Percentiles rank a stretch among this genome's conserved stretches.
These are phyloP conservation scores for Bombardia bombarda DNA, from an alignment of 495 filamentous ascomycete species.

Conservation along the genomic window DNA sequence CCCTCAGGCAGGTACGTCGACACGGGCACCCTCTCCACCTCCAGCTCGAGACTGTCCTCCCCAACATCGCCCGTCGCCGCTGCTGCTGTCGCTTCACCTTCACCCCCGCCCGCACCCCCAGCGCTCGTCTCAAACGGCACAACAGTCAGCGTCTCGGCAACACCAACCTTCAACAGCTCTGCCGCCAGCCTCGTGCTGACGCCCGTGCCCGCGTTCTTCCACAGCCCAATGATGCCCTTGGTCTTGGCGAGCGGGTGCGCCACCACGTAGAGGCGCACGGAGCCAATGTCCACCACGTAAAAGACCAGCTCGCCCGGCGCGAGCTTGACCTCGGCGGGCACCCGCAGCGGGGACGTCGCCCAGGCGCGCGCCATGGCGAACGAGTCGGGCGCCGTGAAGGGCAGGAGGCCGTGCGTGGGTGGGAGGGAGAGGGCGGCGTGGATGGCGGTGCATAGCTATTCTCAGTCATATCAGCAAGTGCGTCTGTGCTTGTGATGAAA, in stretches of 20 bases:
- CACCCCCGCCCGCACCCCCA: no score
- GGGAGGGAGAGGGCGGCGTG: conserved; percentile 16
- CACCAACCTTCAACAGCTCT: conserved; percentile 20
- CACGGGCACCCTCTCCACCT: no score
- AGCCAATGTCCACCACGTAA: conserved; percentile 25
- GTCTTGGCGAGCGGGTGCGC: conserved; percentile 21
- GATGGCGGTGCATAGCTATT: conserved; percentile 21
- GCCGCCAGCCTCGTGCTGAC: conserved; percentile 32
- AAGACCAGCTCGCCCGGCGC: conserved; percentile 20
- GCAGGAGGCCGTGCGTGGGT: conserved; percentile 15
- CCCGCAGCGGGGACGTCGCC: conserved; percentile 16
- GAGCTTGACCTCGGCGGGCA: conserved; percentile 9
- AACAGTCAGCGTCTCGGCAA: conserved; percentile 17
- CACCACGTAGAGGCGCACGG: conserved; percentile 28
- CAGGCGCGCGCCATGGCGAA: conserved; percentile 13
- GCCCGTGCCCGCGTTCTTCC: conserved; percentile 32
- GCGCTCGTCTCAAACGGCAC: no score
- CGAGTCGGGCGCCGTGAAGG: conserved; percentile 19
- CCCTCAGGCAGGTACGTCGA: conserved; percentile 15
- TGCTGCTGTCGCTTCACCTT: conserved; percentile 3
- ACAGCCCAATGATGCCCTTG: conserved; percentile 24
- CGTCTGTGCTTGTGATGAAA: background rate
- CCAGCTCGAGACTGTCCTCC: conserved; percentile 4
- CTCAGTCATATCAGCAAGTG: background rate
- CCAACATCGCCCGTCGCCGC: background rate